Evolutionary conservation across 2,329 filamentous ascomycete species (phyloP).

Genomic region (Exophiala sideris): DNA sequence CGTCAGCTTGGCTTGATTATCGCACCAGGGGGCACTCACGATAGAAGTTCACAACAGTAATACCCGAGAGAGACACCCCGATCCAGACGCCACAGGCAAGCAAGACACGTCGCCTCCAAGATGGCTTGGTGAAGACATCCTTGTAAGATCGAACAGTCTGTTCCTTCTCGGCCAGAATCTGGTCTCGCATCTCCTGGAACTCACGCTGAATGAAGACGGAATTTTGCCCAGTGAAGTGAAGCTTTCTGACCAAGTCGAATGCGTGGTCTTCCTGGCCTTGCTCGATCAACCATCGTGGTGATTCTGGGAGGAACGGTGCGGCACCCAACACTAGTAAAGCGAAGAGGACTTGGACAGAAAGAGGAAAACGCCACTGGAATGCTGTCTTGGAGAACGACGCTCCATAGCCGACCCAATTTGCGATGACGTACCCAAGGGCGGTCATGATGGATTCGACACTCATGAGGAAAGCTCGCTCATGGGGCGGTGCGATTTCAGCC

Average conservation of each 20-base stretch:
- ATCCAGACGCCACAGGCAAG: conserved; percentile 51
- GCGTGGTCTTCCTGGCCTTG: conserved; percentile 32
- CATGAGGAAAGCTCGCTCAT: conserved; percentile 8
- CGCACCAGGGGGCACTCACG: background rate
- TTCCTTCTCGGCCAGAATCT: conserved; percentile 1
- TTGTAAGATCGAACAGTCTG: background rate
- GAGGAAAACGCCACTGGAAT: conserved; percentile 5
- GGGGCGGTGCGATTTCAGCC: conserved; percentile 14
- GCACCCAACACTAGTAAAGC: conserved; percentile 28
- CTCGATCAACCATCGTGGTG: conserved; percentile 19
- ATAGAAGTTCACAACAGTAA: conserved; percentile 37
- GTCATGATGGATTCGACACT: conserved; percentile 3
- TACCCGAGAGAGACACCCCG: conserved; percentile 51
- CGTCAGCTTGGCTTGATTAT: background rate
- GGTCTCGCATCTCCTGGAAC: conserved; percentile 11
- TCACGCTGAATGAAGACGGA: conserved; percentile 39
- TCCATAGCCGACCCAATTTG: conserved; percentile 28
- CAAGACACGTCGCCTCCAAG: conserved; percentile 47
- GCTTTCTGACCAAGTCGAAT: conserved; percentile 57
- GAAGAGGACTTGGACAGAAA: conserved; percentile 48
- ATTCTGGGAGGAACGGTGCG: conserved; percentile 8
- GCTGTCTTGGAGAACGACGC: background rate
- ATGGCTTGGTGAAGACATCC: conserved; percentile 2
- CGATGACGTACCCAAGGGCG: conserved; percentile 6
- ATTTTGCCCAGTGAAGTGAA: conserved; percentile 59